Percentiles rank a stretch among this genome's conserved stretches.
phyloP scores from a whole-genome alignment of 331 rosid genomes.

The Acacia concinna region DNA sequence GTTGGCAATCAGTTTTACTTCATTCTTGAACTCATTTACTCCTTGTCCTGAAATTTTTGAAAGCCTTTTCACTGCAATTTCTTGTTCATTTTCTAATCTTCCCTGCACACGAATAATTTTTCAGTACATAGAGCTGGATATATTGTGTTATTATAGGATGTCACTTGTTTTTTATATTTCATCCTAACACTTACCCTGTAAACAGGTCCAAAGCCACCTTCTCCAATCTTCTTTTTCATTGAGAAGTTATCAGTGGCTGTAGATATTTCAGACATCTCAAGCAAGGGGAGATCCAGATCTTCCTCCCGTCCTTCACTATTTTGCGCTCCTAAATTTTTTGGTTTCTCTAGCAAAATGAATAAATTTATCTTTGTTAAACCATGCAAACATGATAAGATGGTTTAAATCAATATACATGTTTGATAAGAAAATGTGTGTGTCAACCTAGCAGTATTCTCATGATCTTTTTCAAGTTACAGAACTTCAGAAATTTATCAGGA shows the following conservation, averaged over 20 bases:
- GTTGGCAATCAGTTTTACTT: conserved; percentile 24
- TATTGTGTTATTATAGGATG: neutral
- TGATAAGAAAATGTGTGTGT: neutral
- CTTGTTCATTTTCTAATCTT: neutral
- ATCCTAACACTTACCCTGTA: conserved; percentile 1
- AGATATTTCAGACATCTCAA: neutral
- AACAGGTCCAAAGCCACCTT: conserved; percentile 37
- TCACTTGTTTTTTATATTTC: neutral
- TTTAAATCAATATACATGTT: neutral
- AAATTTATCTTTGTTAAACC: neutral
- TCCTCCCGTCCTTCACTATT: neutral
- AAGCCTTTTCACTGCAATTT: conserved; percentile 30
- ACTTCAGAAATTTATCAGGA: neutral
- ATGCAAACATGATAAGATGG: neutral
- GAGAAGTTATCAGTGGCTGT: conserved; percentile 15
- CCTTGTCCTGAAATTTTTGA: conserved; percentile 26
- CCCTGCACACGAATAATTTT: conserved; percentile 4
- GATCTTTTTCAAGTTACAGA: neutral
- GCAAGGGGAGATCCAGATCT: conserved; percentile 24
- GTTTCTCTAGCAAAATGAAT: neutral
- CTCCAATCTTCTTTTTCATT: conserved; percentile 7
- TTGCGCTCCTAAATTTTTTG: neutral
- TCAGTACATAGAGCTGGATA: neutral
- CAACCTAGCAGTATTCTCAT: neutral
- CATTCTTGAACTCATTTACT: conserved; percentile 18